These are phyloP conservation scores for Cercophora newfieldiana DNA, from an alignment of 495 filamentous ascomycete species.

Conservation along the genomic window DNA sequence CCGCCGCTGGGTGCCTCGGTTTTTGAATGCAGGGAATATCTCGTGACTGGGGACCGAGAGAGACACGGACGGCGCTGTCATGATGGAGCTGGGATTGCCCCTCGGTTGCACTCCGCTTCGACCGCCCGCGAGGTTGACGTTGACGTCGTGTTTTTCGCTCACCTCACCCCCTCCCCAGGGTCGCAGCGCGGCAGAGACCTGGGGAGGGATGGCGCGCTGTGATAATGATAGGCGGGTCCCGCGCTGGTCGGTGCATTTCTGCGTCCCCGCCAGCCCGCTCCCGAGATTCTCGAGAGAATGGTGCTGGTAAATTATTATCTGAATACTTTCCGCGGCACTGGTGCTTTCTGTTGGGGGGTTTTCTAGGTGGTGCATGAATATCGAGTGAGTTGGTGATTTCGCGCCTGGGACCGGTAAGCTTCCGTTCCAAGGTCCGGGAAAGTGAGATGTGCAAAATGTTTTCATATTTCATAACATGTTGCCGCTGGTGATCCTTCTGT, in stretches of 20 bases:
- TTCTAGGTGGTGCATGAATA: not conserved
- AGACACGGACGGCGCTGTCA: not conserved
- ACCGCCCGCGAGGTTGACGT: not conserved
- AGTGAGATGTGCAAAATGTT: conserved; percentile 6
- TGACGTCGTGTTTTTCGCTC: not conserved
- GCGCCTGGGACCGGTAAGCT: not conserved
- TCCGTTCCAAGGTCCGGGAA: conserved; percentile 5
- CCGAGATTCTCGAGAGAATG: conserved; percentile 4
- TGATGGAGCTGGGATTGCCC: not conserved
- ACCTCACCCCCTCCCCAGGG: not conserved
- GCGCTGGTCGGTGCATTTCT: not conserved
- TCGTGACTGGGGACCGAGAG: not conserved
- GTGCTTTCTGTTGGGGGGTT: not conserved
- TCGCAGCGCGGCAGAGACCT: not conserved
- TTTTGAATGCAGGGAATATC: not conserved
- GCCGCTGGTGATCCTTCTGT: not conserved
- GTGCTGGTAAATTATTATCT: conserved; percentile 12
- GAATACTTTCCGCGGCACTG: not conserved
- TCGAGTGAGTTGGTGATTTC: conserved; percentile 4
- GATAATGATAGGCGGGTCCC: conserved; percentile 12
- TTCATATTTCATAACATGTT: not conserved
- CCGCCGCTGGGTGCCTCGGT: not conserved
- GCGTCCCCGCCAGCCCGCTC: not conserved
- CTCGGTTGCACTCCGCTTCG: not conserved
- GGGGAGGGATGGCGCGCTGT: conserved; percentile 12